Evolutionary conservation across 345 rosid genomes (phyloP).

Genomic region (Salix exigua): DNA sequence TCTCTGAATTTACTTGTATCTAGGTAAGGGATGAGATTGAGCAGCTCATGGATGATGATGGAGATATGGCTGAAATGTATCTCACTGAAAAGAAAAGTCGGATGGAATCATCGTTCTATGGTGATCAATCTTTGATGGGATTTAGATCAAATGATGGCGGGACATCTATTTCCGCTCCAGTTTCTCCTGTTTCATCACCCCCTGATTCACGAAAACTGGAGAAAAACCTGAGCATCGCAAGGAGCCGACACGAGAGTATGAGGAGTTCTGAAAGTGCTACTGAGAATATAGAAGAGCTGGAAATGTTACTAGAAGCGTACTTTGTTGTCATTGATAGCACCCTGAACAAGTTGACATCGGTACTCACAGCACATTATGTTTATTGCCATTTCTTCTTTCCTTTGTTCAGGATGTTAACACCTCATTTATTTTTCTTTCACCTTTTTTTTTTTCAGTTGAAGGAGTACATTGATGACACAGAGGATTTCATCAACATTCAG

Average conservation of each 20-base stretch:
- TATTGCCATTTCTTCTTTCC: not conserved
- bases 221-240: slow-evolving; percentile 78
- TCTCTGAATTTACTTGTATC: slow-evolving; percentile 13
- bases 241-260: slow-evolving; percentile 90
- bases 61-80: slow-evolving; percentile 99
- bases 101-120: slow-evolving; percentile 70
- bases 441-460: slow-evolving; percentile 57
- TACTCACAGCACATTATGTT: slow-evolving; percentile 20
- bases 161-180: slow-evolving; percentile 76
- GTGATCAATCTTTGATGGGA: slow-evolving; percentile 74
- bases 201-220: slow-evolving; percentile 77
- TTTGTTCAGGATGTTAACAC: not conserved
- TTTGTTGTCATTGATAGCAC: slow-evolving; percentile 96
- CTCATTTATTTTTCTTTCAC: slow-evolving; percentile 5
- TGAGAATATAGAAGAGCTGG: slow-evolving; percentile 86
- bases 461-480: slow-evolving; percentile 96
- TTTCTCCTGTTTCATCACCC: slow-evolving; percentile 90
- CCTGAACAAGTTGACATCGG: slow-evolving; percentile 93
- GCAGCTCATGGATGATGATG: slow-evolving; percentile 99
- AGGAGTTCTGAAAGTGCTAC: slow-evolving; percentile 72
- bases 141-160: slow-evolving; percentile 70
- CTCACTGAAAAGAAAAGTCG: slow-evolving; percentile 92
- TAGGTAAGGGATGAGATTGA: slow-evolving; percentile 98
- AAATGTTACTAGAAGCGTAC: slow-evolving; percentile 98
- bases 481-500: slow-evolving; percentile 97